These are phyloP conservation scores for Neoscytalidium dimidiatum DNA, from an alignment of 2,329 filamentous ascomycete species.

Conservation along the genomic window DNA sequence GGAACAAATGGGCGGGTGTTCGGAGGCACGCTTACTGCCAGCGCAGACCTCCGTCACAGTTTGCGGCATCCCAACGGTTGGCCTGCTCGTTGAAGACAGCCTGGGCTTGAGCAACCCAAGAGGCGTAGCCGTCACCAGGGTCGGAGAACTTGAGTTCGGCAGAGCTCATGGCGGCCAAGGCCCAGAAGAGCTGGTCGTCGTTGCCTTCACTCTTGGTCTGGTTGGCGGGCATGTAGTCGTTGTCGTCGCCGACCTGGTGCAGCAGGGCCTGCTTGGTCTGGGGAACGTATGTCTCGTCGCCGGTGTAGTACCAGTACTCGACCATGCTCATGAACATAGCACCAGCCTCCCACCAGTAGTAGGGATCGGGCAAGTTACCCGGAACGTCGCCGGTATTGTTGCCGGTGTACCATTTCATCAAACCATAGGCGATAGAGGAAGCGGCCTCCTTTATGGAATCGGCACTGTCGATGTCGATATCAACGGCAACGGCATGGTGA, in stretches of 20 bases:
- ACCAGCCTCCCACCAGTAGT: conserved; percentile 30
- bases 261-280: conserved; percentile 23
- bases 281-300: conserved; percentile 23
- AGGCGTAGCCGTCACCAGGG: conserved; percentile 50
- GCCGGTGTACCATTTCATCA: conserved; percentile 64
- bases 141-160: conserved; percentile 76
- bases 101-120: conserved; percentile 31
- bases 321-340: conserved; percentile 25
- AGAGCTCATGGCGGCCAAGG: conserved; percentile 76
- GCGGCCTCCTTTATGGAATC: conserved; percentile 46
- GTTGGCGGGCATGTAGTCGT: conserved; percentile 43
- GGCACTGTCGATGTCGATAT: conserved; percentile 16
- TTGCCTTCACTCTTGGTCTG: conserved; percentile 42
- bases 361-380: conserved; percentile 45
- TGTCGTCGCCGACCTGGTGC: conserved; percentile 31
- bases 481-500: conserved; percentile 7
- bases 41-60: conserved; percentile 41
- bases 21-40: conserved; percentile 15
- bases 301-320: conserved; percentile 26
- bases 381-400: conserved; percentile 58
- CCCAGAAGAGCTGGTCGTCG: conserved; percentile 76
- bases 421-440: conserved; percentile 28
- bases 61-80: conserved; percentile 37
- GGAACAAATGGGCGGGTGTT: background rate
- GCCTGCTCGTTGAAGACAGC: conserved; percentile 44